Percentiles rank a stretch among this genome's conserved stretches.
phyloP scores from a whole-genome alignment of 1,139 yeast genomes.

The Geotrichum carabidarum region DNA sequence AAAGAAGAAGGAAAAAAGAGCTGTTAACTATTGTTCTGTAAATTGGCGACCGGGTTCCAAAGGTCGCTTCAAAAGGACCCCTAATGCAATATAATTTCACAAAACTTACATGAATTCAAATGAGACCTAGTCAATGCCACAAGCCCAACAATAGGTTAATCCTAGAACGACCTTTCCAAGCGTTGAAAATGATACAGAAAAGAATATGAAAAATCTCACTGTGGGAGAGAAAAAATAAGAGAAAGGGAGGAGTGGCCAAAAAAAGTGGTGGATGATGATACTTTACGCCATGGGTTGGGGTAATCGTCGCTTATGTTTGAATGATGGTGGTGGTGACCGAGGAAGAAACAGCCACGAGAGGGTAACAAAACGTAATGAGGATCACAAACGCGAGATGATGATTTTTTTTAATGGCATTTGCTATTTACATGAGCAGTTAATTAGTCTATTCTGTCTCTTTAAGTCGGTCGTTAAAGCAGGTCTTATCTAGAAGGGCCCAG shows the following conservation, averaged over 20 bases:
- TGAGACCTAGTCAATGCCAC: constrained; percentile 5
- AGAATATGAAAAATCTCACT: background rate
- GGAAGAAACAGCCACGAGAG: background rate
- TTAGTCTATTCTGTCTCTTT: too few relatives aligned
- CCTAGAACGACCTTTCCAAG: background rate
- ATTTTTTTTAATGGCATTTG: too few relatives aligned
- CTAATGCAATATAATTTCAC: too few relatives aligned
- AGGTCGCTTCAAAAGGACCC: too few relatives aligned
- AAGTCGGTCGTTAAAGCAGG: too few relatives aligned
- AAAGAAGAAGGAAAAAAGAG: too few relatives aligned
- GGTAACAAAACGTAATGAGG: background rate
- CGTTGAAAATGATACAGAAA: background rate
- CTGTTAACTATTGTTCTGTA: too few relatives aligned
- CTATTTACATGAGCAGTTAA: background rate
- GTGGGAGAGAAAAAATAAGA: background rate
- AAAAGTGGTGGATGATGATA: background rate
- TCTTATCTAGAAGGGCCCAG: constrained; percentile 45
- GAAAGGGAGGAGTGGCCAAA: constrained; percentile 12
- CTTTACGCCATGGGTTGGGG: constrained; percentile 10
- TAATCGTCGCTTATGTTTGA: too few relatives aligned
- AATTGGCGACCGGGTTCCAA: too few relatives aligned
- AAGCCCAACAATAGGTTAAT: background rate
- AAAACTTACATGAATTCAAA: constrained; percentile 2
- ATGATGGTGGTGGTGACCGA: constrained; percentile 1
- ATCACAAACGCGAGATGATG: too few relatives aligned